Conservation (phyloP, 164 flowering plant species). For the Tetracentron sinense region DNA sequence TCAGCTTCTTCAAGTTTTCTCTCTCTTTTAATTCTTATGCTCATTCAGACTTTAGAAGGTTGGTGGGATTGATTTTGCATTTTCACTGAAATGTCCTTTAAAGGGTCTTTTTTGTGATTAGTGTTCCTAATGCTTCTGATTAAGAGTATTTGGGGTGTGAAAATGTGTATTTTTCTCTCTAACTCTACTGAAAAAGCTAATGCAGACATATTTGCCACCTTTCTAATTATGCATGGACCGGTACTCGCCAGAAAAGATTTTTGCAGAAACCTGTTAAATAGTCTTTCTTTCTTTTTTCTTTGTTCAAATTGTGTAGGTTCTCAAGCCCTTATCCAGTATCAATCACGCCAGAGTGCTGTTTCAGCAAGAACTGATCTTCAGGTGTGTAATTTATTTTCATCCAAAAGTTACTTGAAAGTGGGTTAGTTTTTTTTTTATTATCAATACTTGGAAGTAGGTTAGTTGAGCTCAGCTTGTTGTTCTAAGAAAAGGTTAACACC, state of each 20-base stretch:
- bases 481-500: neutral
- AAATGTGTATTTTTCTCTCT: conserved; percentile 1
- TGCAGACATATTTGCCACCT: conserved; percentile 5
- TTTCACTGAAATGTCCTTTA: neutral
- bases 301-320: conserved; percentile 51
- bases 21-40: conserved; percentile 17
- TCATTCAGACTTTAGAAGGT: conserved; percentile 12
- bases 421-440: neutral
- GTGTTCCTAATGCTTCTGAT: neutral
- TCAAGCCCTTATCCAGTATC: conserved; percentile 94
- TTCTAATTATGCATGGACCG: conserved; percentile 6
- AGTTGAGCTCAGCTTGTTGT: neutral
- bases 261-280: neutral
- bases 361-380: conserved; percentile 80
- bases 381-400: conserved; percentile 32
- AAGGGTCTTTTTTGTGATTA: neutral
- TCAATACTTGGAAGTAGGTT: no score
- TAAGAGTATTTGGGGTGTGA: conserved; percentile 1
- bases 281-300: neutral
- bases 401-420: neutral
- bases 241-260: neutral
- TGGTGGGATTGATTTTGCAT: conserved; percentile 13
- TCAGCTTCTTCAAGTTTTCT: conserved; percentile 78
- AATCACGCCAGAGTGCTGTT: conserved; percentile 72
- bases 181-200: conserved; percentile 4